Evolutionary conservation across 2,329 filamentous ascomycete species (phyloP), one percentile per base, ranked within the genome.

Genomic region (Colletotrichum sp.): DNA sequence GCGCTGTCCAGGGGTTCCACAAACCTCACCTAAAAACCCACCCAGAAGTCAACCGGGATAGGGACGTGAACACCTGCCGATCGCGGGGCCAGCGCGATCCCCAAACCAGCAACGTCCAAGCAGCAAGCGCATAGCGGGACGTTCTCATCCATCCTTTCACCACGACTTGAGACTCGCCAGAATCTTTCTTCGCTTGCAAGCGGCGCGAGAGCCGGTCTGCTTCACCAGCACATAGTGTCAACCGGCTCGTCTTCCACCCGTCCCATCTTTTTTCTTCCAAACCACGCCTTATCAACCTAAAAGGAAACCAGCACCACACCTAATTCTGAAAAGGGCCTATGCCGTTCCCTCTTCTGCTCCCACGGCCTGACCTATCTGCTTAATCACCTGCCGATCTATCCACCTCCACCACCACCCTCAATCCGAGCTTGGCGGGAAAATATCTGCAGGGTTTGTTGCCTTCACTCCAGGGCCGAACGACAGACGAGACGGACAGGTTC

Each of bases 31-130:
- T 19, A 52, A 52, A 16, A n/a, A 44, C 44, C 65, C 29, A 67
- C 36, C 64, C 25, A 63, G 57, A 57, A 32, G 55, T 69, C 52
- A 70, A 66, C 69, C 66, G 62, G 65, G 65, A 30, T 52, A n/a
- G 39, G 67, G 57, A 59, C 72, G 71, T 62, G 52, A 69, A 55
- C 70, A 63, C 29, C 71, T 74, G 74, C 70, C 74, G 74, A 76
- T 76, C 70, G 71, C 52, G 59, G 70, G 59, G 44, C 64, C 55
- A 52, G 64, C 59, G 57, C 74, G 64, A 74, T 57, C 32, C 74
- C 70, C 34, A 64, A 76, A 74, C 32, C 74, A 74, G 70, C 65
- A 69, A 69, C 74, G 59, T 76, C 71, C 70, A 29, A 65, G 44
- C 27, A 25, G 27, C 44, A n/a, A 29, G 22, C 27, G 22, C 59